phyloP scores from a whole-genome alignment of 2,329 filamentous ascomycete species.

The Malbranchea zuffiana region DNA sequence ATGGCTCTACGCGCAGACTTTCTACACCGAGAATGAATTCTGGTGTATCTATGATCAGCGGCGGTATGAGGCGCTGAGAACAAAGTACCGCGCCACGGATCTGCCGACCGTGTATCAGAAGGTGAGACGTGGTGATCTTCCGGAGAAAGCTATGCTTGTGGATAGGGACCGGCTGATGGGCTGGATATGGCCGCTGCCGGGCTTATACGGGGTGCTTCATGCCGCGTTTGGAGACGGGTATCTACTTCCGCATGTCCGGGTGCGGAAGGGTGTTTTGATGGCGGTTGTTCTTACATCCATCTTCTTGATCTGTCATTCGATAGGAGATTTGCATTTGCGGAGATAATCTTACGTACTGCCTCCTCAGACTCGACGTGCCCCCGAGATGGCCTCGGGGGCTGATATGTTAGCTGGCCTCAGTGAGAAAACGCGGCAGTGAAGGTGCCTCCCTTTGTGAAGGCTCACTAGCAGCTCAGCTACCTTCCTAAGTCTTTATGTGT shows the following conservation, averaged over 20 bases:
- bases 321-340: no score
- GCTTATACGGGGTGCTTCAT: slow-evolving; percentile 5
- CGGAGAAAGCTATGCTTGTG: slow-evolving; percentile 2
- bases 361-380: no score
- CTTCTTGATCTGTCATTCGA: no score
- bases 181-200: slow-evolving; percentile 2
- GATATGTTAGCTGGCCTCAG: no score
- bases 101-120: slow-evolving; percentile 32
- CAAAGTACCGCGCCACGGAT: slow-evolving; percentile 29
- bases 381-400: no score
- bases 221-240: slow-evolving; percentile 2
- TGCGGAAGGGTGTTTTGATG: no score
- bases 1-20: slow-evolving; percentile 79
- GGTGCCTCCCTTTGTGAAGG: no score
- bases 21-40: slow-evolving; percentile 54
- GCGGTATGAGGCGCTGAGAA: slow-evolving; percentile 29
- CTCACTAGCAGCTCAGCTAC: no score
- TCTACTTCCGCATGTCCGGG: slow-evolving; percentile 7
- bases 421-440: no score
- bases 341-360: no score
- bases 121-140: slow-evolving; percentile 17
- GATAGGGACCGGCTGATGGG: slow-evolving; percentile 2
- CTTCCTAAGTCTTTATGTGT: no score
- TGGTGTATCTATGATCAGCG: slow-evolving; percentile 33
- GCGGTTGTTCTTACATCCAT: no score